These are phyloP conservation scores for Epichloe gansuensis DNA, from an alignment of 2,329 filamentous ascomycete genomes.

Conservation along the genomic window DNA sequence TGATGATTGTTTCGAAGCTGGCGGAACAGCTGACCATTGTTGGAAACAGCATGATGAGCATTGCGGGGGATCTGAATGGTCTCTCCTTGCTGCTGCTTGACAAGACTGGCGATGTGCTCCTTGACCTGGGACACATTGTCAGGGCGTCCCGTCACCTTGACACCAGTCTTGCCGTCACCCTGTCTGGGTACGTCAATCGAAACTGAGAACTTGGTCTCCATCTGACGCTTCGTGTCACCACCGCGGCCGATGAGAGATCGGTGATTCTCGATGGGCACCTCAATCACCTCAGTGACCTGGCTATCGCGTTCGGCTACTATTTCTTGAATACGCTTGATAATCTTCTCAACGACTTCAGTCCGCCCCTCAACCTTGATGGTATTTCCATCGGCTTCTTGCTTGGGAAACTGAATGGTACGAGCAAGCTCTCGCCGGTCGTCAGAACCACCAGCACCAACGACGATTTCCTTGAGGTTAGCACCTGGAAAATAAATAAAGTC, in stretches of 20 bases:
- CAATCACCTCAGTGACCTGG: conserved; percentile 64
- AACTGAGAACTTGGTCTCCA: conserved; percentile 79
- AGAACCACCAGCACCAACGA: conserved; percentile 77
- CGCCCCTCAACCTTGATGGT: conserved; percentile 82
- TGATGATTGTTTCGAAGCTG: conserved; percentile 73
- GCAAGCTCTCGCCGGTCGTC: conserved; percentile 73
- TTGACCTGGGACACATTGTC: conserved; percentile 75
- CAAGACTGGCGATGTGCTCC: conserved; percentile 63
- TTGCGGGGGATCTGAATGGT: conserved; percentile 72
- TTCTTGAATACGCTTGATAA: conserved; percentile 66
- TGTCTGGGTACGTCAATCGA: conserved; percentile 85
- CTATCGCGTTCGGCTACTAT: conserved; percentile 75
- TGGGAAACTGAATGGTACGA: conserved; percentile 88
- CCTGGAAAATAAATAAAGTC: conserved; percentile 34
- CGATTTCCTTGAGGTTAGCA: conserved; percentile 72
- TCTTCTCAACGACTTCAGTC: conserved; percentile 74
- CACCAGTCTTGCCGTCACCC: conserved; percentile 67
- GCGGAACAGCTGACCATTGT: conserved; percentile 90
- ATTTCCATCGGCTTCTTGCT: conserved; percentile 69
- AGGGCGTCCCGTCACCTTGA: conserved; percentile 74
- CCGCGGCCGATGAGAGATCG: conserved; percentile 81
- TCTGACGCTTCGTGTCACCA: conserved; percentile 70
- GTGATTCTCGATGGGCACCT: conserved; percentile 84
- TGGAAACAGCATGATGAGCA: conserved; percentile 72
- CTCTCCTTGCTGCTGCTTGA: conserved; percentile 81